phyloP scores from a whole-genome alignment of 1,284 basidiomycete species.

The Ustilago shanxiensis region DNA sequence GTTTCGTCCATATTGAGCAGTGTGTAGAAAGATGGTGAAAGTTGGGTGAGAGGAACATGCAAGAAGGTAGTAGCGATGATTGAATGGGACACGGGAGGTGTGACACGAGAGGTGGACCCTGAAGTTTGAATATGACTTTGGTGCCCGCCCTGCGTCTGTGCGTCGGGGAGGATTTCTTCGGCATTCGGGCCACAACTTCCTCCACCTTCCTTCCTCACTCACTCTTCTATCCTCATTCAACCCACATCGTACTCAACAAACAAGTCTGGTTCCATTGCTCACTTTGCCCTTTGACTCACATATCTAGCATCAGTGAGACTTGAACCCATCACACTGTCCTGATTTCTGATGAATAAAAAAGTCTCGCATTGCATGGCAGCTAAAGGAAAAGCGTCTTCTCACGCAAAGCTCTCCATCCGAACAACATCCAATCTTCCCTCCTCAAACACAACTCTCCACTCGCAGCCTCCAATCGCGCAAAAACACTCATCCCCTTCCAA shows the following conservation, averaged over 20 bases:
- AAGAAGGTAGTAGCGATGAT: too few relatives aligned
- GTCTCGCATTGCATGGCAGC: too few relatives aligned
- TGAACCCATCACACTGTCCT: too few relatives aligned
- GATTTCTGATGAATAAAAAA: too few relatives aligned
- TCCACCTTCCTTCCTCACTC: neutral
- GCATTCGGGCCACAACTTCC: neutral
- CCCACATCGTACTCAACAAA: neutral
- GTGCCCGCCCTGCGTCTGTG: too few relatives aligned
- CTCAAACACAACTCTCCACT: slow-evolving; percentile 87
- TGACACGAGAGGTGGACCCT: too few relatives aligned
- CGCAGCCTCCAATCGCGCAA: slow-evolving; percentile 89
- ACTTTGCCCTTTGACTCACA: too few relatives aligned
- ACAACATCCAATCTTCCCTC: slow-evolving; percentile 82
- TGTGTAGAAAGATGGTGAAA: neutral
- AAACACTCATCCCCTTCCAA: slow-evolving; percentile 96
- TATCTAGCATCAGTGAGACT: neutral
- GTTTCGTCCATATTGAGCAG: neutral
- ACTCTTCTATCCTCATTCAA: neutral
- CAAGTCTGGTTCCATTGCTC: too few relatives aligned
- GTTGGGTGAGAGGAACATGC: too few relatives aligned
- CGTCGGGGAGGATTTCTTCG: neutral
- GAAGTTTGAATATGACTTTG: too few relatives aligned
- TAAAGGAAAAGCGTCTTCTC: slow-evolving; percentile 69
- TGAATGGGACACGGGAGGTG: too few relatives aligned
- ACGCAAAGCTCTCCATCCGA: slow-evolving; percentile 73